Percentiles rank a stretch among this genome's conserved stretches.
Evolutionary conservation across 805 yeast genomes (phyloP).

Genomic region (Metschnikowia lochheadii): DNA sequence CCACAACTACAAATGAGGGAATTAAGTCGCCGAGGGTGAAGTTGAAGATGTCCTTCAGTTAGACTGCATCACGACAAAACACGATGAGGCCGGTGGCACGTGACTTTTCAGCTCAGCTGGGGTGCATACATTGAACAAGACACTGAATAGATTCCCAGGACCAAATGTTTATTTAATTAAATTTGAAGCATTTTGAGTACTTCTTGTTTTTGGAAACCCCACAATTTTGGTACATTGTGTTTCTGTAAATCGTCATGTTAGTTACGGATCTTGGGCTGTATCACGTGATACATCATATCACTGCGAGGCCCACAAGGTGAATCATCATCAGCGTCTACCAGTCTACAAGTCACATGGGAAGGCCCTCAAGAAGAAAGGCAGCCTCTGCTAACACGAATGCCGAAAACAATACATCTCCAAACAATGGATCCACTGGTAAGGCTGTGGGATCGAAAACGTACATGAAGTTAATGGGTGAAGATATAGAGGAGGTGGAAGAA

Average conservation of each 20-base stretch:
- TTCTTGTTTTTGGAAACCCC: too few relatives aligned
- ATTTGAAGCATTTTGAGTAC: too few relatives aligned
- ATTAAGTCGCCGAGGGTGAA: not conserved
- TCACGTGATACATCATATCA: not conserved
- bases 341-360: not conserved
- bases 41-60: not conserved
- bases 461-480: slow-evolving; percentile 30
- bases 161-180: too few relatives aligned
- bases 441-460: slow-evolving; percentile 20
- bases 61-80: not conserved
- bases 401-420: not conserved
- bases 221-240: too few relatives aligned
- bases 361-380: not conserved
- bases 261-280: not conserved
- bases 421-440: not conserved
- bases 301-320: not conserved
- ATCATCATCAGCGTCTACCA: not conserved
- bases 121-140: not conserved
- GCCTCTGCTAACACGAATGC: not conserved
- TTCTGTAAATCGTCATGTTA: too few relatives aligned
- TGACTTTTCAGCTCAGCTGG: not conserved
- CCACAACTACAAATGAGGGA: not conserved
- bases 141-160: not conserved
- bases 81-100: slow-evolving; percentile 1
- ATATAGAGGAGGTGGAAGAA: slow-evolving; percentile 26